Conservation (phyloP, 2,329 filamentous ascomycete species). For the Tolypocladium cylindrosporum region DNA sequence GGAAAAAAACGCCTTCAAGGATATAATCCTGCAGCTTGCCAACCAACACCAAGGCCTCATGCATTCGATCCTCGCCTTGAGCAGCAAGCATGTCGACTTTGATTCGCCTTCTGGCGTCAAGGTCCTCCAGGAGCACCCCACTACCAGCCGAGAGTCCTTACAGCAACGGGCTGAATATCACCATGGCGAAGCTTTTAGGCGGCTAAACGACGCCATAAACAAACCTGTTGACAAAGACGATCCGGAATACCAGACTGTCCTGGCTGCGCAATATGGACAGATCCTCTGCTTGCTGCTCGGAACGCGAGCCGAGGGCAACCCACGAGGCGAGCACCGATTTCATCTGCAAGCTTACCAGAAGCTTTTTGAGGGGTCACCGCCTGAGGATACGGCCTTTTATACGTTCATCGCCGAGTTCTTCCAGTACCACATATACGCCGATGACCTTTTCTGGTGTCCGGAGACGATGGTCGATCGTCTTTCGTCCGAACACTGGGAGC, state of each 20-base stretch:
- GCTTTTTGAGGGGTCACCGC: conserved; percentile 53
- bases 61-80: conserved; percentile 80
- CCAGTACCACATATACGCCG: conserved; percentile 67
- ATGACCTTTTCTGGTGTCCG: conserved; percentile 46
- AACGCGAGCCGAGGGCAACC: conserved; percentile 45
- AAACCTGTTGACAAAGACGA: conserved; percentile 30
- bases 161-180: conserved; percentile 44
- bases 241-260: conserved; percentile 32
- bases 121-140: conserved; percentile 38
- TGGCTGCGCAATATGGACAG: conserved; percentile 50
- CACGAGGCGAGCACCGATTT: conserved; percentile 61
- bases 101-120: conserved; percentile 45
- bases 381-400: conserved; percentile 55
- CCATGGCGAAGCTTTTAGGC: conserved; percentile 42
- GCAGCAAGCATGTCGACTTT: conserved; percentile 64
- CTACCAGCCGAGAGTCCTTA: conserved; percentile 35
- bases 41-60: conserved; percentile 72
- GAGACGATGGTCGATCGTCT: conserved; percentile 25
- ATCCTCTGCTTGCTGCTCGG: conserved; percentile 53
- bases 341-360: conserved; percentile 69
- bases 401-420: conserved; percentile 67
- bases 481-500: conserved; percentile 33
- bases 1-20: conserved; percentile 74
- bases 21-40: conserved; percentile 73
- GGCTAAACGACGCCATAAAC: conserved; percentile 37